Evolutionary conservation across 305 asterid genomes (phyloP), one percentile per base, ranked within the genome.

Genomic region (Caryopteris hybrid): DNA sequence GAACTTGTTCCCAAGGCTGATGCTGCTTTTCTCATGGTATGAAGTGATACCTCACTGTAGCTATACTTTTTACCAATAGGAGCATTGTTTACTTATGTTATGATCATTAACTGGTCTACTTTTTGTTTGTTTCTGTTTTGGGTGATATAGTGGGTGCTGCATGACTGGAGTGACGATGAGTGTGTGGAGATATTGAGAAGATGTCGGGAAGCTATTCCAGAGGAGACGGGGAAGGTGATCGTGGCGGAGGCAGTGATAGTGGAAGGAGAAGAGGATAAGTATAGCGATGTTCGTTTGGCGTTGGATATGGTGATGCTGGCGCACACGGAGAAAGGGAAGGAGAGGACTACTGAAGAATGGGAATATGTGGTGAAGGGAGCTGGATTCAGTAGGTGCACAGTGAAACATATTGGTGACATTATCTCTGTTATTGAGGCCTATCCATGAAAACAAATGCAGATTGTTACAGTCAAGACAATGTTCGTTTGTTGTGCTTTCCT

Each of bases 111-210:
- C 9, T 4, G 1, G 6, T 17, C 6, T 14, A n/a, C n/a, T 9
- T 47, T 11, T 47, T 5, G 2, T n/a, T 5, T 61, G 18, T 7
- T 45, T n/a, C 22, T n/a, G n/a, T n/a, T 8, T 1, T 8, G 31
- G 22, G 13, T 4, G 4, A 25, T 25, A 6, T 7, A 83, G 96
- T 83, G 82, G 89, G 84, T 83, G 38, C 59, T 88, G 36, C 96
- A 88, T 47, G 96, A 88, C 36, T 88, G 96, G 93, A 76, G 85
- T 22, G 96, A 86, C 16, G 91, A 86, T 0, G 88, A 88, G 65
- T 88, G 95, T 68, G 71, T 88, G 22, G 1, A 27, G 0, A 74
- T 79, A 36, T 42, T 79, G 38, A 64, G 8, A 9, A 79, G 60
- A 6, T 79, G 84, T 16, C 20, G 60, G 1, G 81, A 79, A 29